These are phyloP conservation scores for Hippophae rhamnoides DNA, from an alignment of 306 rosid species.

Conservation along the genomic window DNA sequence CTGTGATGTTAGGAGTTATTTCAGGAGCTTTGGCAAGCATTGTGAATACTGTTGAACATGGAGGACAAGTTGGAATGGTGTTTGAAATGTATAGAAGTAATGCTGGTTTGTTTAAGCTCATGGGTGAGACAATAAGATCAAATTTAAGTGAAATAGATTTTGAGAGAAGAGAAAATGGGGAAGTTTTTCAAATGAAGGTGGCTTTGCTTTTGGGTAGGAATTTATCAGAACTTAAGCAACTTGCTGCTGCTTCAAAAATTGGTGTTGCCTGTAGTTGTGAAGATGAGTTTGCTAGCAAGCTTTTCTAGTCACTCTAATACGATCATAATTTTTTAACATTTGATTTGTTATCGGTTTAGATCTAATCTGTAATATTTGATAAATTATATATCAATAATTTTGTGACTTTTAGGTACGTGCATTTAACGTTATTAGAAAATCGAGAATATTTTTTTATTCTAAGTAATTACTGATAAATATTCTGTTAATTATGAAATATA, in stretches of 20 bases:
- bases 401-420: no score
- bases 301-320: conserved; percentile 24
- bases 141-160: conserved; percentile 35
- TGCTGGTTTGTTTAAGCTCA: conserved; percentile 56
- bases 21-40: conserved; percentile 57
- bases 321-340: no score
- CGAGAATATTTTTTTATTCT: no score
- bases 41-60: conserved; percentile 65
- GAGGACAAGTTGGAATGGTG: conserved; percentile 84
- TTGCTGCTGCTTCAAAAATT: conserved; percentile 26
- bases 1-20: conserved; percentile 40
- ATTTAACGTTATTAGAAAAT: no score
- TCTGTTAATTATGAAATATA: no score
- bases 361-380: conserved; percentile 4
- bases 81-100: conserved; percentile 53
- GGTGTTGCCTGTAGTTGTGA: not conserved
- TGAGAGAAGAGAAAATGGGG: conserved; percentile 55
- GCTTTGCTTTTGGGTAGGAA: conserved; percentile 63
- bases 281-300: conserved; percentile 61
- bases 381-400: no score
- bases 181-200: conserved; percentile 47
- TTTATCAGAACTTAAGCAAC: conserved; percentile 42
- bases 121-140: conserved; percentile 45
- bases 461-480: no score
- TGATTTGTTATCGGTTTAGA: not conserved